Base-by-base conservation (phyloP, 169 alveolate genomes). In the Plasmodium yoelii region DNA sequence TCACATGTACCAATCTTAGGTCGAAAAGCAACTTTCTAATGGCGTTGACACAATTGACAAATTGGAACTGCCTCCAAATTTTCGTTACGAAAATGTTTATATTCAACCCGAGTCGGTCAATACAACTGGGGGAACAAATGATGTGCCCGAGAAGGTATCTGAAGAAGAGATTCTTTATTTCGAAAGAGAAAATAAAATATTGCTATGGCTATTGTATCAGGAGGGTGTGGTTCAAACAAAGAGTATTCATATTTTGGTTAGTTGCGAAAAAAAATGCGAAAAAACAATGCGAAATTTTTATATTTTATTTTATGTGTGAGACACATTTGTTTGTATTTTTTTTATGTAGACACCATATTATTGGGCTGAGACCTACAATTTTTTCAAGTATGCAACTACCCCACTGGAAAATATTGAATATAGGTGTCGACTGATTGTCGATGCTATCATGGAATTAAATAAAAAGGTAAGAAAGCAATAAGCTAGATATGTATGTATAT, bases 201-300 rank as follows among this genome's bases (percentile, higher is more conserved):
- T 75, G 24, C 74, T 75, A n/a, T 75, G 88, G 88, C 42, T 75
- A 19, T 47, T 75, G 42, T 75, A 75, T 68, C 88, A 75, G 13
- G 53, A 75, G 57, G 88, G 88, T 44, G 88, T 75, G 3, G 88
- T 75, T 49, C 88, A 75, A n/a, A 75, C 65, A 2, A 75, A 75
- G 55, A 75, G 65, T 24, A 75, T 75, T 46, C 88, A 75, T n/a
- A 75, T 75, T 61, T 63, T 75, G 88, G 88, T 75, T 26, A 61
- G 88, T 56, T 13, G 10, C 24, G 19, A 56, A 73, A 73, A 28
- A 5, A 22, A 24, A 42, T 26, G 53, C 26, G 13, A 63, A 63
- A 39, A 67, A 46, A 67, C 26, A 28, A 22, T 9, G 0, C 2
- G 0, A n/a, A 57, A 57, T 2, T 18, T 34, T 57, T 0, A 57